Evolutionary conservation across 768 basidiomycete species (phyloP).

Genomic region (Lanmaoa rubissima): DNA sequence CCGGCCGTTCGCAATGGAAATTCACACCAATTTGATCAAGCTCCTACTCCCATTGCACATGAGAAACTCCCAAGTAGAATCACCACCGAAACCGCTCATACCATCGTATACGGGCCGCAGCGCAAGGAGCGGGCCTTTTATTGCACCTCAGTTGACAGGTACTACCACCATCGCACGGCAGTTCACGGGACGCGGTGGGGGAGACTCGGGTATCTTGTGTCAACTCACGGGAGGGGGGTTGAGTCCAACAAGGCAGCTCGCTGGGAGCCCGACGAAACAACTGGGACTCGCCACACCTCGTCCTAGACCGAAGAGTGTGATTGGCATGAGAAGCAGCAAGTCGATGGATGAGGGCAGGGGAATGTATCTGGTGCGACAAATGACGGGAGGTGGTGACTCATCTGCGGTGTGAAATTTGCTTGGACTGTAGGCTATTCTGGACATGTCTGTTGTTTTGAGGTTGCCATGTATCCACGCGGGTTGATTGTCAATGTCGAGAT

Average conservation of each 20-base stretch:
- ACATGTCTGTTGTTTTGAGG: not conserved
- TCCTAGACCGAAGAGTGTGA: constrained; percentile 76
- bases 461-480: constrained; percentile 21
- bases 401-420: constrained; percentile 21
- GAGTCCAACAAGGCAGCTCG: constrained; percentile 65
- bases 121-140: constrained; percentile 21
- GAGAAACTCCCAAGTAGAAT: constrained; percentile 48
- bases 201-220: constrained; percentile 38
- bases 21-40: constrained; percentile 35
- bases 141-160: constrained; percentile 62
- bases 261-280: constrained; percentile 70
- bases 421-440: not conserved
- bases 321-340: constrained; percentile 62
- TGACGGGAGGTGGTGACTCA: constrained; percentile 56
- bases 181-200: constrained; percentile 60
- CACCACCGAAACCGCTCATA: constrained; percentile 49
- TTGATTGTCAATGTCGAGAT: constrained; percentile 9
- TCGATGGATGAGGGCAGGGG: constrained; percentile 64
- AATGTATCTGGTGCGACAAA: constrained; percentile 74
- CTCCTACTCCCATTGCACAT: constrained; percentile 51
- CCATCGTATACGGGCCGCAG: constrained; percentile 45
- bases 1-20: not conserved
- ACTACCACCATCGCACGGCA: constrained; percentile 73
- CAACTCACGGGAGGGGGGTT: constrained; percentile 68
- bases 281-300: constrained; percentile 42